Evolutionary conservation across 176 grass and related monocot genomes (phyloP).

Genomic region (Oryza punctata): DNA sequence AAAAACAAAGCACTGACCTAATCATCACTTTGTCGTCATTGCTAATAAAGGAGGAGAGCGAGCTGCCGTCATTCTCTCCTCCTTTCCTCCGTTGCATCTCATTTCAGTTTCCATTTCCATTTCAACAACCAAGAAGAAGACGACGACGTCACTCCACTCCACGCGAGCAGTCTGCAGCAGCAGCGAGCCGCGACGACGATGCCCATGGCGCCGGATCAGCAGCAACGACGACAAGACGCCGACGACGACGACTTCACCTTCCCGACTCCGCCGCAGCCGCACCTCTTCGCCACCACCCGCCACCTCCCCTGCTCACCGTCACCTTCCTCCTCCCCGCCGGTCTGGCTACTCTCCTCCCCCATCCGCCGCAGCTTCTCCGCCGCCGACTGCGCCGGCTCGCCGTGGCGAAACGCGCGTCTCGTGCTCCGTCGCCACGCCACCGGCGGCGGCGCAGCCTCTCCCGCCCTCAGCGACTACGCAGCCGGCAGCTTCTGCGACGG

Average conservation of each 20-base stretch:
- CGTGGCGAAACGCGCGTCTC: conserved; percentile 34
- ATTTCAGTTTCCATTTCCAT: neutral
- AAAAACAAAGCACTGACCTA: neutral
- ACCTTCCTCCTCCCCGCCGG: neutral
- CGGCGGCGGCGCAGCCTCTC: conserved; percentile 34
- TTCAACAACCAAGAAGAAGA: neutral
- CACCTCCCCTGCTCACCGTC: conserved; percentile 7
- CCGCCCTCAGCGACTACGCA: conserved; percentile 43
- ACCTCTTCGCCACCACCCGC: neutral
- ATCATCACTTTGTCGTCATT: too few relatives aligned
- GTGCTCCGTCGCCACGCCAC: neutral
- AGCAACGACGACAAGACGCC: neutral
- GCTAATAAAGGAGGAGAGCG: neutral
- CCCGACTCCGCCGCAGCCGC: conserved; percentile 40
- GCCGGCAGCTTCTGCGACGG: neutral
- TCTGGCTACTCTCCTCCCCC: conserved; percentile 40
- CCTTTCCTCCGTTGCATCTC: neutral
- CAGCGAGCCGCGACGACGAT: neutral
- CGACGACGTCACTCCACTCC: neutral
- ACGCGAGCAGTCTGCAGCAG: neutral
- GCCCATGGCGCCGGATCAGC: conserved; percentile 13
- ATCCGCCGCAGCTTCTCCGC: conserved; percentile 66
- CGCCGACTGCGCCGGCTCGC: conserved; percentile 48
- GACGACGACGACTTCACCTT: conserved; percentile 43
- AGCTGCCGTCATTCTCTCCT: neutral